phyloP scores from a whole-genome alignment of 768 basidiomycete species.

The Pleurotus eryngii region DNA sequence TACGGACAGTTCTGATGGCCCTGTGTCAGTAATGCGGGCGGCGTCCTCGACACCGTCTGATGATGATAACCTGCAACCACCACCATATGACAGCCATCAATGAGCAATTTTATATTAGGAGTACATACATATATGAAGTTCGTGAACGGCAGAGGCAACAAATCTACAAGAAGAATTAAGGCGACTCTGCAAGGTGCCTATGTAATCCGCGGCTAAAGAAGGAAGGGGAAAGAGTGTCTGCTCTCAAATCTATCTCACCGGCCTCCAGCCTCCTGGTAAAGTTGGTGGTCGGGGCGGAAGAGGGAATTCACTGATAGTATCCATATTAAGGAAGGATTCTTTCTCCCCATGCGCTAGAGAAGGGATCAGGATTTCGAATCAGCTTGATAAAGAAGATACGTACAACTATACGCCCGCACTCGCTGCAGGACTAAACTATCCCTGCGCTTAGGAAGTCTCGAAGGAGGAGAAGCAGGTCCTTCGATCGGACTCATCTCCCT shows the following conservation, averaged over 20 bases:
- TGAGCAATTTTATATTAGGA: too few relatives aligned
- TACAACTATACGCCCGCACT: slow-evolving; percentile 27
- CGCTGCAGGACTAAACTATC: slow-evolving; percentile 36
- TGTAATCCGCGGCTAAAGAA: too few relatives aligned
- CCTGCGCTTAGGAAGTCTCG: slow-evolving; percentile 18
- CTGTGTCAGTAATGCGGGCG: background rate
- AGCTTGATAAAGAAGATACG: slow-evolving; percentile 8
- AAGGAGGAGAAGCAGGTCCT: background rate
- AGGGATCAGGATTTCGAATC: background rate
- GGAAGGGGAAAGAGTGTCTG: too few relatives aligned
- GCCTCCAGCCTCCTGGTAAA: too few relatives aligned
- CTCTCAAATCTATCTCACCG: too few relatives aligned
- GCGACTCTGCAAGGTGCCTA: background rate
- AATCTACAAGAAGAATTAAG: too few relatives aligned
- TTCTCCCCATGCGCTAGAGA: slow-evolving; percentile 10
- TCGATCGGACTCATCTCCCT: background rate
- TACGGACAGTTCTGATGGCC: background rate
- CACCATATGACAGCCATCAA: background rate
- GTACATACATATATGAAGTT: too few relatives aligned
- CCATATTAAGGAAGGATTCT: slow-evolving; percentile 15
- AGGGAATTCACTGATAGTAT: slow-evolving; percentile 34
- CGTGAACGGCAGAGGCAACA: too few relatives aligned
- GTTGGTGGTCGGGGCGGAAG: slow-evolving; percentile 30
- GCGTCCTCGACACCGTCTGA: background rate
- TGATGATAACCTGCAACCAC: background rate